Conservation (phyloP, 2,329 filamentous ascomycete genomes). For the Aureobasidium pullulans region DNA sequence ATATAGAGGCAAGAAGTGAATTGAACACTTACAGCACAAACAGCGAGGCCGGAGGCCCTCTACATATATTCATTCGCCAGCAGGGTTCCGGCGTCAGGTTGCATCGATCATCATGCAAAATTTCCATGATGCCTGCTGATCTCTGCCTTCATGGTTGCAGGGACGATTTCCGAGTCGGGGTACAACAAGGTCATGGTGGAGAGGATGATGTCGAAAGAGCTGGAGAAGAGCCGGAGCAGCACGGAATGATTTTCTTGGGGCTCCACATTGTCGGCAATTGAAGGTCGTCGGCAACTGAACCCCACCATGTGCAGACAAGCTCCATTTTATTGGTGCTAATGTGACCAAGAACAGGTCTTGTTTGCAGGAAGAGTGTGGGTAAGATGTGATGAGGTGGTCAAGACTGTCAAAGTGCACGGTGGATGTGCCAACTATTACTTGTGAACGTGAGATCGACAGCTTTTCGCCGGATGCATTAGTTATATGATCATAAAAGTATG, state of each 20-base stretch:
- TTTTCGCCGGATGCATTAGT: neutral
- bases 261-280: slow-evolving; percentile 6
- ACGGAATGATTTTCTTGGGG: neutral
- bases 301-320: neutral
- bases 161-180: neutral
- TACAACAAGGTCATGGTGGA: slow-evolving; percentile 2
- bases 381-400: neutral
- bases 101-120: neutral
- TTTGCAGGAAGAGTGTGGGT: neutral
- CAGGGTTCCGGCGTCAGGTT: neutral
- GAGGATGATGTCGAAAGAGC: slow-evolving; percentile 12
- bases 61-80: neutral
- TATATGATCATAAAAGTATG: neutral
- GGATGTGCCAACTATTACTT: neutral
- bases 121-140: neutral
- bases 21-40: neutral
- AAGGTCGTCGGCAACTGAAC: neutral
- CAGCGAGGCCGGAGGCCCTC: neutral
- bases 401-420: neutral
- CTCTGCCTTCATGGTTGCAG: neutral
- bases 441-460: neutral
- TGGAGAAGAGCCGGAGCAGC: slow-evolving; percentile 3
- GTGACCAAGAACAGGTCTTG: neutral
- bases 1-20: neutral
- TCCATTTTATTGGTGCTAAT: neutral